Base-by-base conservation (phyloP, 345 rosid genomes). In the Litchi chinensis region DNA sequence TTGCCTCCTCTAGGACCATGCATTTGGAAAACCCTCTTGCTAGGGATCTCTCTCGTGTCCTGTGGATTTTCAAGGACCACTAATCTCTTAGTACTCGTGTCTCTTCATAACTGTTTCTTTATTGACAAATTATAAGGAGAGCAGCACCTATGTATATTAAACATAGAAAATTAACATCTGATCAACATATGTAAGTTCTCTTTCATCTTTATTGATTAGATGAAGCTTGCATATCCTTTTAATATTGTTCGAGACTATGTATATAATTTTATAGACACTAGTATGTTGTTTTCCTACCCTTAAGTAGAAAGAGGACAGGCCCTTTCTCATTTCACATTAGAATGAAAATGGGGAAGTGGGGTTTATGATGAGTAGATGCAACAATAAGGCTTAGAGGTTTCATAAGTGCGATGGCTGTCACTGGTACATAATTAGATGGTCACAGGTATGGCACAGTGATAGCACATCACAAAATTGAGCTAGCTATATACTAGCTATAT, bases 21-120 rank as follows among this genome's bases (percentile, higher is more conserved):
- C 80, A 74, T 68, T n/a, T 79, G 74, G 60, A 73, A 73, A 74
- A 65, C 62, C 79, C 79, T 73, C 77, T 56, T 82, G 69, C 70
- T 63, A 64, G 78, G 90, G 82, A 83, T 88, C 91, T 83, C 90
- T 83, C 87, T 82, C 83, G 86, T 81, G 86, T 84, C 80, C 83
- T 79, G 84, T 77, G 78, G 81, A 75, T 80, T 71, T 75, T 74
- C 80, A 48, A 75, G 84, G 85, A 84, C 91, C 89, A 56, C 70
- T 32, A 68, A 10, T 39, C 21, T 40, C 22, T 71, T 63, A 7
- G 37, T 32, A 2, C 1, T 43, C 19, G 6, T 50, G 28, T 39
- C 21, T 60, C 62, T 60, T 22, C 64, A 10, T 71, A 9, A 65
- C 50, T 28, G 32, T 40, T 28, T 43, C 48, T 64, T 39, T 9